Conservation (phyloP, 23 red algal genomes). For the Pyropia haitanensis region DNA sequence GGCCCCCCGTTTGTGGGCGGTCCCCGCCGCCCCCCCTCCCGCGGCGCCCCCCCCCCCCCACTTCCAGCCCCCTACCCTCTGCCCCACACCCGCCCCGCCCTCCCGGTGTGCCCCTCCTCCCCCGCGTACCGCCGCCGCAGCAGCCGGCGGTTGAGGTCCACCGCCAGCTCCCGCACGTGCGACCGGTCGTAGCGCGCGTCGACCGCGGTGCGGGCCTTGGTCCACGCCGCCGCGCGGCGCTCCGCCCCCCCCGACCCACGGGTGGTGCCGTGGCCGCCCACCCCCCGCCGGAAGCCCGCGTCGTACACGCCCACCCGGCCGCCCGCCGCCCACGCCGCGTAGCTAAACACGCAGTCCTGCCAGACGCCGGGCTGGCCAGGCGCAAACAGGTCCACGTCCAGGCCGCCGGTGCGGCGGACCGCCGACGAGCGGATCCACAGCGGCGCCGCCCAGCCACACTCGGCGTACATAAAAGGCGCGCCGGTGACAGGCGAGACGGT, state of each 20-base stretch:
- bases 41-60: too few species aligned
- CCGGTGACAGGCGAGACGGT: conserved; percentile 33
- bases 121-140: conserved; percentile 24
- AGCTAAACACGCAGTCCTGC: conserved; percentile 64
- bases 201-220: conserved; percentile 30
- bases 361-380: conserved; percentile 61
- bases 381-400: conserved; percentile 38
- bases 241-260: conserved; percentile 19
- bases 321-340: conserved; percentile 53
- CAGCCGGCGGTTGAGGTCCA: conserved; percentile 37
- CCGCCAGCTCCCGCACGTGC: conserved; percentile 35
- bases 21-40: too few species aligned
- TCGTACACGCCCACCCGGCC: conserved; percentile 36
- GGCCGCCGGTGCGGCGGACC: conserved; percentile 29
- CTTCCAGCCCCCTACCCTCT: too few species aligned
- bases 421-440: conserved; percentile 35
- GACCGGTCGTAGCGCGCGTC: conserved; percentile 39
- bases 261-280: conserved; percentile 43
- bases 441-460: conserved; percentile 60
- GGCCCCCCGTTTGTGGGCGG: too few species aligned
- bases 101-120: too few species aligned
- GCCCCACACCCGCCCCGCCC: too few species aligned
- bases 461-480: conserved; percentile 70
- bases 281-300: conserved; percentile 40
- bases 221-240: conserved; percentile 33